Percentiles rank a stretch among this genome's conserved stretches.
These are phyloP conservation scores for Pleurotus citrinopileatus DNA, from an alignment of 768 basidiomycete genomes.

Conservation along the genomic window DNA sequence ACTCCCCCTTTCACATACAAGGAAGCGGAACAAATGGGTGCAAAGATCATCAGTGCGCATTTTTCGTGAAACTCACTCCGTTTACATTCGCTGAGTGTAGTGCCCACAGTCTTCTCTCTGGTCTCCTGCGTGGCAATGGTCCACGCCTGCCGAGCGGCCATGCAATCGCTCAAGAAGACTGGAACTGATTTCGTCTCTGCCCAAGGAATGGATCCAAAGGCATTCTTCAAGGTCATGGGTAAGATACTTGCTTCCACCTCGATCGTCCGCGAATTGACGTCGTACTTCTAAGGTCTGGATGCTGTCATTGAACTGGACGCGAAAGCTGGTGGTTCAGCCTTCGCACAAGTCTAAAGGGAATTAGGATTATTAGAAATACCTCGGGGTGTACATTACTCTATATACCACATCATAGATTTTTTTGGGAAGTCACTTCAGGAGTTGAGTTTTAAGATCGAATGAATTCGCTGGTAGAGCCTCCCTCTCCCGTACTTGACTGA, in stretches of 20 bases:
- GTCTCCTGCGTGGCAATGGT: constrained; percentile 76
- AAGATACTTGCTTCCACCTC: constrained; percentile 15
- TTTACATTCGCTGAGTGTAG: background rate
- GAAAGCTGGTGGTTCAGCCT: constrained; percentile 57
- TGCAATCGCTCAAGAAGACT: constrained; percentile 72
- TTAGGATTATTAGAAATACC: background rate
- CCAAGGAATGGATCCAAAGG: constrained; percentile 72
- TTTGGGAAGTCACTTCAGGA: background rate
- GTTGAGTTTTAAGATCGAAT: background rate
- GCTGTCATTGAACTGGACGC: constrained; percentile 55
- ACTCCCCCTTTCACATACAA: constrained; percentile 71
- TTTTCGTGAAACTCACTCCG: constrained; percentile 18
- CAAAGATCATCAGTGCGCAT: constrained; percentile 72
- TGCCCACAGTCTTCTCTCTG: constrained; percentile 61
- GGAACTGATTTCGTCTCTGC: constrained; percentile 65
- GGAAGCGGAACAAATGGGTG: constrained; percentile 68
- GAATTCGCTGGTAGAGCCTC: background rate
- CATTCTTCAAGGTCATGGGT: constrained; percentile 80
- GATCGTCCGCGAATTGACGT: background rate
- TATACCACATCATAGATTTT: constrained; percentile 6
- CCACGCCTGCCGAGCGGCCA: constrained; percentile 76
- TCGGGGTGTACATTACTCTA: constrained; percentile 2
- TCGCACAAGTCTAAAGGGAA: constrained; percentile 40
- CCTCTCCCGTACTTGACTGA: too few relatives aligned
- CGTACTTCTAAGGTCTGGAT: constrained; percentile 39